Percentiles rank a stretch among this genome's conserved stretches.
Conservation (phyloP, 1,284 basidiomycete genomes). For the Irpex sp. region DNA sequence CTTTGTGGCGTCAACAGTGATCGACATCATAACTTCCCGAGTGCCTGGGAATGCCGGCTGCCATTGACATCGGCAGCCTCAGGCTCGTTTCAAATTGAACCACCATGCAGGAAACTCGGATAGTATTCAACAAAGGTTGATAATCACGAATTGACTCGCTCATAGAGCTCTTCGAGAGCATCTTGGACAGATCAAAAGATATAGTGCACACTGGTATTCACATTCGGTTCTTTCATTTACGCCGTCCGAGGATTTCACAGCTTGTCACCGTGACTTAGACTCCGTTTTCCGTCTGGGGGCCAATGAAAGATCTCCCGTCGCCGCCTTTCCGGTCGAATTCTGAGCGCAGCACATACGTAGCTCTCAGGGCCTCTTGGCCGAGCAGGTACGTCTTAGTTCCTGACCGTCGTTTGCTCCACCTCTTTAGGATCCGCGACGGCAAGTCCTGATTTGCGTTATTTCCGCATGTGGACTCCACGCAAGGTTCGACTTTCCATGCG, state of each 20-base stretch:
- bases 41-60: neutral
- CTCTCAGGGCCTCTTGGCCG: no score
- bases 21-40: neutral
- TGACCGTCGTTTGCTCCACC: neutral
- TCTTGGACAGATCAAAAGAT: neutral
- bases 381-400: neutral
- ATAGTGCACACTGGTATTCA: no score
- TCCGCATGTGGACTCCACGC: neutral
- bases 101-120: neutral
- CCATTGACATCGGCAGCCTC: neutral
- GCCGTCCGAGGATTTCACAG: no score
- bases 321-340: neutral
- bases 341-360: neutral
- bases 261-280: no score
- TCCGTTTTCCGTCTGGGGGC: no score
- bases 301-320: no score
- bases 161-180: neutral
- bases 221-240: no score
- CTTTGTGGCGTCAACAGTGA: conserved; percentile 1
- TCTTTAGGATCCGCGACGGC: neutral
- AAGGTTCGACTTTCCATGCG: neutral
- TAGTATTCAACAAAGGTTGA: neutral
- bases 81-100: neutral
- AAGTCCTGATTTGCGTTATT: neutral
- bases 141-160: neutral